phyloP scores from a whole-genome alignment of 1,139 yeast genomes.

The Petasospora fabianii region DNA sequence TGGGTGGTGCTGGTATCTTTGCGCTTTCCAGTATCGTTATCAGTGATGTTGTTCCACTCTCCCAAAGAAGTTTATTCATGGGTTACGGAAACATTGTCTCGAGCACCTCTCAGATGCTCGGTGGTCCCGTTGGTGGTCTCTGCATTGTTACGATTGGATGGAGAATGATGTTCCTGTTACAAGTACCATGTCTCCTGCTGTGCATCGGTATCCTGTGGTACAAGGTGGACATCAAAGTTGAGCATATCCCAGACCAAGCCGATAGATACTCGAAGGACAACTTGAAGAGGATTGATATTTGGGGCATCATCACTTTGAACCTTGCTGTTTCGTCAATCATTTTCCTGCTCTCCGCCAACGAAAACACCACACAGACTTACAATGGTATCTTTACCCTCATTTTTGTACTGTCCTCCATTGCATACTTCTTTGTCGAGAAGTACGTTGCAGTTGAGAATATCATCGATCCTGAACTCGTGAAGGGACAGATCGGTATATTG shows the following conservation, averaged over 20 bases:
- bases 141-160: slow-evolving; percentile 74
- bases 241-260: slow-evolving; percentile 33
- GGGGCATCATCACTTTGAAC: slow-evolving; percentile 67
- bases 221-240: slow-evolving; percentile 24
- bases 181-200: slow-evolving; percentile 58
- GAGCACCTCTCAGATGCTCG: slow-evolving; percentile 66
- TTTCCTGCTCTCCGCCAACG: slow-evolving; percentile 32
- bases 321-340: slow-evolving; percentile 48
- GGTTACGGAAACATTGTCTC: slow-evolving; percentile 59
- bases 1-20: slow-evolving; percentile 50
- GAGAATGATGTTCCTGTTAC: slow-evolving; percentile 61
- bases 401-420: slow-evolving; percentile 11
- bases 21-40: slow-evolving; percentile 44
- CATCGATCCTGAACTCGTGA: slow-evolving; percentile 48
- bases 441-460: slow-evolving; percentile 51
- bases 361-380: slow-evolving; percentile 12
- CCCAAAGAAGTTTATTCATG: slow-evolving; percentile 46
- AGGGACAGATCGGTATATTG: slow-evolving; percentile 44
- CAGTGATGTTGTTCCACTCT: slow-evolving; percentile 46
- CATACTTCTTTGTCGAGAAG: slow-evolving; percentile 43
- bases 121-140: slow-evolving; percentile 73
- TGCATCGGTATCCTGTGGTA: slow-evolving; percentile 36
- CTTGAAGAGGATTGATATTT: slow-evolving; percentile 63
- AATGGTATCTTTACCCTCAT: slow-evolving; percentile 8
- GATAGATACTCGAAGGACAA: slow-evolving; percentile 39